phyloP scores from a whole-genome alignment of 1,284 basidiomycete species.

The Hortiboletus rubellus region DNA sequence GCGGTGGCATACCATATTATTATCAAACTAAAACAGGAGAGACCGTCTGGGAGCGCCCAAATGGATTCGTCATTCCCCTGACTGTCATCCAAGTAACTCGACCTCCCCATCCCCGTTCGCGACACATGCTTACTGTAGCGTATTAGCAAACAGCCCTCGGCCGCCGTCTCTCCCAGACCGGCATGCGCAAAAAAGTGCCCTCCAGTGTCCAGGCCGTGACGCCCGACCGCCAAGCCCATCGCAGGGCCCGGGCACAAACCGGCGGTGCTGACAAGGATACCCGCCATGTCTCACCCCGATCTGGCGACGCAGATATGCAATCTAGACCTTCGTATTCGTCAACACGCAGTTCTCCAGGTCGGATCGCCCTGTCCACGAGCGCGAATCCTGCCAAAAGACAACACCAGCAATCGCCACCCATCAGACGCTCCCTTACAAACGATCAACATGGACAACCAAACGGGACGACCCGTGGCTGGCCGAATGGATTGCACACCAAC shows the following conservation, averaged over 20 bases:
- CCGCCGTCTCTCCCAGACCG: constrained; percentile 56
- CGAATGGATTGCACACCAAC: constrained; percentile 29
- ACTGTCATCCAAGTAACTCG: constrained; percentile 73
- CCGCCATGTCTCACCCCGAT: constrained; percentile 27
- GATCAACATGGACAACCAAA: constrained; percentile 31
- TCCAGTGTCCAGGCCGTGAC: constrained; percentile 1
- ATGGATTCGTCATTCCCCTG: constrained; percentile 87
- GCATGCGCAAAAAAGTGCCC: constrained; percentile 27
- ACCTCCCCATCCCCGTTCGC: background rate
- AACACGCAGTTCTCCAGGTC: constrained; percentile 32
- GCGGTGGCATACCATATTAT: constrained; percentile 84
- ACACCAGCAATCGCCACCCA: constrained; percentile 22
- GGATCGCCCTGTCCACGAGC: constrained; percentile 25
- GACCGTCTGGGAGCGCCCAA: constrained; percentile 87
- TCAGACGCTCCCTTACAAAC: constrained; percentile 36
- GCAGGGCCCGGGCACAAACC: constrained; percentile 39
- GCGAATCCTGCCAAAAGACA: constrained; percentile 24
- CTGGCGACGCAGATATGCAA: constrained; percentile 25
- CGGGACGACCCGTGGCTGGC: constrained; percentile 25
- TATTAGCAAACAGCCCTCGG: constrained; percentile 71
- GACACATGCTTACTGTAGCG: constrained; percentile 13
- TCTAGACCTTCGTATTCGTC: constrained; percentile 31
- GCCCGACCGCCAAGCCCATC: constrained; percentile 34
- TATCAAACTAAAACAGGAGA: constrained; percentile 88
- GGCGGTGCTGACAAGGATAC: constrained; percentile 37